Base-by-base conservation (phyloP, 129 eudicot species). In the Centaurea solstitialis region DNA sequence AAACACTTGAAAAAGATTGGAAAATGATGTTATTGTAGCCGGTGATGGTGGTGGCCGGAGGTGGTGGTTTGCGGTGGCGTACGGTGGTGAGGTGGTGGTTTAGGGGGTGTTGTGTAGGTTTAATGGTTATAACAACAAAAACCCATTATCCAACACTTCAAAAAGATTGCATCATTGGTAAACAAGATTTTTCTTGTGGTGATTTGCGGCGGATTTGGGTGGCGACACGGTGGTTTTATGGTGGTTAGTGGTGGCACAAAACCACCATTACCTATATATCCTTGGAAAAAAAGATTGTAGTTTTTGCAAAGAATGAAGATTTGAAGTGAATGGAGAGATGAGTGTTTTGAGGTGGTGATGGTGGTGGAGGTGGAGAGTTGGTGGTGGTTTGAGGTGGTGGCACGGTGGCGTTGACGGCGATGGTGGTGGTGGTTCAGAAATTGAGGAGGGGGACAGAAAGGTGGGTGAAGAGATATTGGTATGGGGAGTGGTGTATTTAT, bases 401-500 rank as follows among this genome's bases (percentile, higher is more conserved):
- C 1, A 50, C 78, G 24, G 41, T 18, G 82, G 21, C 41, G 30
- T 28, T 33, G 65, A 47, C 24, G 81, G 47, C 12, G 66, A 3
- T 12, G 70, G 79, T 24, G 74, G 68, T 57, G 68, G 70, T 68
- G 76, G 80, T 68, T 72, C 11, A 1, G 81, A 57, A 10, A 40
- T 76, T 76, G 68, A 74, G 84, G 66, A 73, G 72, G 72, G 72
- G 80, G 79, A 53, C 80, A 84, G 77, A 74, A 74, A 23, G 80
- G 83, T 84, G 38, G 80, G 76, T 74, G 77, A 38, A 68, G 79
- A 79, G 84, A 73, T 84, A 68, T 68, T 64, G 78, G 81, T 24
- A 28, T 38, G 62, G 78, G 72, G 73, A 75, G 45, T 68, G 81
- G 73, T 75, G 84, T 80, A 84, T 79, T 79, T 79, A 84, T 79